Evolutionary conservation across 108 stramenopile genomes (phyloP), one percentile per base, ranked within the genome.

Genomic region (Pseudonitzschia multistriata): DNA sequence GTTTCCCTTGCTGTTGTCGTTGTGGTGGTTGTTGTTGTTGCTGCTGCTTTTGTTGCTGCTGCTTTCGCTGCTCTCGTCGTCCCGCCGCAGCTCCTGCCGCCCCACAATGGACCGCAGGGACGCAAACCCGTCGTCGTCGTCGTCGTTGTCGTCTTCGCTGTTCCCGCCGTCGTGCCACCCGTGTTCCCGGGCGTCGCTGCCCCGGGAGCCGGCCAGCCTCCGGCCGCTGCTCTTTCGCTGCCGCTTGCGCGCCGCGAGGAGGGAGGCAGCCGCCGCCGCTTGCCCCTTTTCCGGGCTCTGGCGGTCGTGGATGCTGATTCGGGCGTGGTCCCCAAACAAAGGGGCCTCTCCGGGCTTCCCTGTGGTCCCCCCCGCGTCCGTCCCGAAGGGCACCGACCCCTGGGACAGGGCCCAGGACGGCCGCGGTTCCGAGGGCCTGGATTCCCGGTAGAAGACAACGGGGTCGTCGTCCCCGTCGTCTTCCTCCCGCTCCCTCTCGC

Each of bases 401-500:
- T 62, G 61, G 6, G 61, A 62, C 10, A 35, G 61, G 61, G 36
- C 33, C 61, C 61, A 62, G 5, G 33, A 33, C 17, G 42, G n/a
- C n/a, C n/a, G n/a, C n/a, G n/a, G 42, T 45, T 45, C 11, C 30
- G 31, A 15, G 30, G 35, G 6, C 15, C 34, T 36, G 17, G 61
- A 31, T 35, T 73, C 74, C 8, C 42, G 34, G 50, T 68, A 75
- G 1, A 75, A 49, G 55, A 75, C 63, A 14, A 62, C 28, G 47
- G 39, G 14, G 17, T 69, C 74, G 35, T 75, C 74, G 27, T 74
- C 66, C 10, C 33, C 48, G 0, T 55, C 62, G 36, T 68, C 67
- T 27, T 54, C 53, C 3, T 54, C 21, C 0, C 1, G 22, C 13
- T 30, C 21, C 13, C 5, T 17, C 1, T 29, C 57, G 35, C 13